Base-by-base conservation (phyloP, 371 early-diverging fungal genomes). In the Furculomyces boomerangus region DNA sequence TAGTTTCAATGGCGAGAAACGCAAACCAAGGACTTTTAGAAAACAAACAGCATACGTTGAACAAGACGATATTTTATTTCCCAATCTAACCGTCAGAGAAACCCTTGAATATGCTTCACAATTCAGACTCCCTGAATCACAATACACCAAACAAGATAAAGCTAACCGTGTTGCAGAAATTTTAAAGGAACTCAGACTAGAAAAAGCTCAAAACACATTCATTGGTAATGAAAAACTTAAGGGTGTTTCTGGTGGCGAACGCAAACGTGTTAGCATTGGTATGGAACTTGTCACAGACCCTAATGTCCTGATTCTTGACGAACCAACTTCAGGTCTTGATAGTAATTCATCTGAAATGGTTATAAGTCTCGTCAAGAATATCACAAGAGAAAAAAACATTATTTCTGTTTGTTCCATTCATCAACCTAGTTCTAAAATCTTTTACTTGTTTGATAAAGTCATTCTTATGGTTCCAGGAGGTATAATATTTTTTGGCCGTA, bases 191-290 rank as follows among this genome's bases (percentile, higher is more conserved):
- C 61, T 85, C 20, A 76, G 84, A 5, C 61, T 90, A 18, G 63
- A 63, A 2, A 70, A 79, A 25, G 76, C 83, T 30, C 74, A 71
- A 61, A 70, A 83, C 58, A 70, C 70, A 14, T 56, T 58, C 10
- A 84, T 88, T 35, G 89, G 89, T 24, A 74, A 80, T 47, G 71
- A 73, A 52, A 74, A 69, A 20, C 61, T 59, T 2, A 74, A 82
- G 25, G 87, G 86, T 2, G 73, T 89, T 16, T 80, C 81, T 28
- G 92, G 90, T 22, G 90, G 90, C n/a, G 87, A 91, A 60, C 74
- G 83, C 46, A 90, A 89, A 66, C 75, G 88, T 18, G 81, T 84
- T 43, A 80, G 81, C 57, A 84, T 92, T 54, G 93, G 84, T 8
- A 75, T 83, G 67, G 90, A 89, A 62, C 71, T 86, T 2, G 81